Evolutionary conservation across 2,329 filamentous ascomycete genomes (phyloP), one percentile per base, ranked within the genome.

Genomic region (Aspergillus puulaauensis): DNA sequence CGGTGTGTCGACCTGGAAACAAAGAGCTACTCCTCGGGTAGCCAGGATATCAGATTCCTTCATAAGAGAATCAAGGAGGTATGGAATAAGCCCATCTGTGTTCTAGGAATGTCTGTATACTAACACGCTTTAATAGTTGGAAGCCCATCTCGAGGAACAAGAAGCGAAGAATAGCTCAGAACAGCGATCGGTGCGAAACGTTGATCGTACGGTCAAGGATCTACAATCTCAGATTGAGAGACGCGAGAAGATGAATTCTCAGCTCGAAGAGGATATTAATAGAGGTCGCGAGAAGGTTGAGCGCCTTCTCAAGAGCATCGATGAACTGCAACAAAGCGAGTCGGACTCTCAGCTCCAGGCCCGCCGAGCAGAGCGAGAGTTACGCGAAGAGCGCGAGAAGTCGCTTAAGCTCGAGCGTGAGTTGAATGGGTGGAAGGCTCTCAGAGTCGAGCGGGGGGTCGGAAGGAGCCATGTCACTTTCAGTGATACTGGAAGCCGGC

Each of bases 1-100:
- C 87, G 87, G 70, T 86, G 96, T 56, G 89, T 99, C 52, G 95
- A 98, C 72, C 82, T 98, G 8, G 93, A 99, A 79, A 98, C 95
- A 44, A 98, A 98, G 80, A 92, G 93, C 53, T 98, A 96, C 77
- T 95, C 93, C 19, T 96, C 89, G 64, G 90, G 90, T 23, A 96
- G 93, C 73, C 91, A 96, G 68, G 93, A 98, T 75, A 91, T 98
- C 65, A 90, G 95, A 70, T 98, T 97, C 79, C 77, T 98, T 68
- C 90, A 97, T 76, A 93, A 92, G 70, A 86, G 93, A 51, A 91
- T 99, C 64, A 92, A 97, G 79, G 93, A 98, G 84, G 93, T 96
- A 82, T 83, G 86, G 37, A 58, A 57, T 47, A 44, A 56, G 3
- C 17, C 27, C 23, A 9, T 24, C 11, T 46, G 12, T 9, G 12